Conservation (phyloP, 2,329 filamentous ascomycete species). For the Apiospora hydei region DNA sequence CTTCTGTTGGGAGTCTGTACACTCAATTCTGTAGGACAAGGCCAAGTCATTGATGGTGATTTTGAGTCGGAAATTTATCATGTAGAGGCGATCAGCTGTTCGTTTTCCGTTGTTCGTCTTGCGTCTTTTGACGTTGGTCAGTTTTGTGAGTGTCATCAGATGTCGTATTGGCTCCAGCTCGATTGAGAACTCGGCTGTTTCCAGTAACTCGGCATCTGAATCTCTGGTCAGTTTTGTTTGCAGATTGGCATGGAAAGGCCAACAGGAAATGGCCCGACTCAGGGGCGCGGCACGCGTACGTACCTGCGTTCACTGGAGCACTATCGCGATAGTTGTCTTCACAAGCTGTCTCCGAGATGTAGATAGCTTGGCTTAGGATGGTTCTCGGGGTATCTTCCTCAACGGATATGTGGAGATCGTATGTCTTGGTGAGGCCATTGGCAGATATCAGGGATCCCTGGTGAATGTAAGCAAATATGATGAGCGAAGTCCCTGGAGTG, state of each 20-base stretch:
- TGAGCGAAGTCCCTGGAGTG: not conserved
- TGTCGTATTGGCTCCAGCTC: not conserved
- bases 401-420: not conserved
- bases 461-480: not conserved
- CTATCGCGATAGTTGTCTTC: slow-evolving; percentile 8
- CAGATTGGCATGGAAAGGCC: not conserved
- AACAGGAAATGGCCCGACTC: not conserved
- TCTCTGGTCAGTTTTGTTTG: not conserved
- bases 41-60: not conserved
- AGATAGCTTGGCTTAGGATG: not conserved
- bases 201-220: not conserved
- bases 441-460: not conserved
- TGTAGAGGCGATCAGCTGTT: not conserved
- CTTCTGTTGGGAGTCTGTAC: not conserved
- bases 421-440: not conserved
- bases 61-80: not conserved
- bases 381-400: not conserved
- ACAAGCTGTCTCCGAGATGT: not conserved
- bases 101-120: not conserved
- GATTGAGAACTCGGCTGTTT: not conserved
- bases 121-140: not conserved
- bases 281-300: not conserved
- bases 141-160: not conserved
- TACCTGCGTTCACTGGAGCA: not conserved
- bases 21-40: not conserved